Percentiles rank a stretch among this genome's conserved stretches.
These are phyloP conservation scores for Porpolomopsis calyptriformis DNA, from an alignment of 768 basidiomycete species.

Conservation along the genomic window DNA sequence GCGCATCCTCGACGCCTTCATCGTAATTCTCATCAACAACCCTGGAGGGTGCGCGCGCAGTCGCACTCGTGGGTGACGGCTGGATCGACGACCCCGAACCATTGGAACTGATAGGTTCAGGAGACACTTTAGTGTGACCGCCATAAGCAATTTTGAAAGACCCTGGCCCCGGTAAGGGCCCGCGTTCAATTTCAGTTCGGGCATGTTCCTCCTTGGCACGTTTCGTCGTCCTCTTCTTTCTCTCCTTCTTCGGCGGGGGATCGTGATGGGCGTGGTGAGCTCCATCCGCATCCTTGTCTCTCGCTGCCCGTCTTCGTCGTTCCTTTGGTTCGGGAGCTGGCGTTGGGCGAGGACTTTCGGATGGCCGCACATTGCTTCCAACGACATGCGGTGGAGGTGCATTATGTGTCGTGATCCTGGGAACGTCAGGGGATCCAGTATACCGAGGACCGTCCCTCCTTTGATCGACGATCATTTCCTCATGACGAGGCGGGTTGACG, in stretches of 20 bases:
- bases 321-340: slow-evolving; percentile 37
- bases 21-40: slow-evolving; percentile 90
- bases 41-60: slow-evolving; percentile 51
- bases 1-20: slow-evolving; percentile 71
- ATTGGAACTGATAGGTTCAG: slow-evolving; percentile 57
- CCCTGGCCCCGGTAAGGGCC: slow-evolving; percentile 17
- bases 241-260: slow-evolving; percentile 44
- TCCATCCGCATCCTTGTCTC: slow-evolving; percentile 37
- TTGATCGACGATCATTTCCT: slow-evolving; percentile 24
- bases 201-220: slow-evolving; percentile 35
- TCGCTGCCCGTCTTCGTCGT: slow-evolving; percentile 32
- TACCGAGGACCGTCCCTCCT: slow-evolving; percentile 28
- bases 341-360: slow-evolving; percentile 48
- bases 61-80: slow-evolving; percentile 58
- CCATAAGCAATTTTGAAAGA: slow-evolving; percentile 20
- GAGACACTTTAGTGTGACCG: slow-evolving; percentile 38
- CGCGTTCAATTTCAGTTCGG: slow-evolving; percentile 34
- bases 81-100: slow-evolving; percentile 56
- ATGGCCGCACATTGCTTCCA: slow-evolving; percentile 32
- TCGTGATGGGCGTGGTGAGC: slow-evolving; percentile 25
- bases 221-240: slow-evolving; percentile 36
- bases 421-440: slow-evolving; percentile 37
- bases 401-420: slow-evolving; percentile 23
- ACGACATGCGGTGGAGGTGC: slow-evolving; percentile 23
- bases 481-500: slow-evolving; percentile 25